A percentile compares a stretch with the other conserved stretches of the same genome.
Evolutionary conservation across 1,284 basidiomycete species (phyloP).

Genomic region (Sporisorium graminicola): DNA sequence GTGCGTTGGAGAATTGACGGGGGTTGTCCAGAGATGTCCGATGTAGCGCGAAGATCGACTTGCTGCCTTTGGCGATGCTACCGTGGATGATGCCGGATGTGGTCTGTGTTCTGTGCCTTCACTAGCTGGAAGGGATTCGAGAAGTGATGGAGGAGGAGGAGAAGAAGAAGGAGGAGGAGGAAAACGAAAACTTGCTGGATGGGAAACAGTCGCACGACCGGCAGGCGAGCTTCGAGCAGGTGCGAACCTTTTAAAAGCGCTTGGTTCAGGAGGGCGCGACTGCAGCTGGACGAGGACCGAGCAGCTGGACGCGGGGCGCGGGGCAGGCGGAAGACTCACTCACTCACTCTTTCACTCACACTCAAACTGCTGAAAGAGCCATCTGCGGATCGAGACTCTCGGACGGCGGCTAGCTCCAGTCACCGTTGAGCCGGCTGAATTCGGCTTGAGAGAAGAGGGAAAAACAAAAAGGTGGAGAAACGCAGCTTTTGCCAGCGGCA

Average conservation of each 20-base stretch:
- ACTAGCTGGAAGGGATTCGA: too few species aligned
- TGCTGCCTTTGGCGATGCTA: not conserved
- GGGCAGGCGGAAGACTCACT: not conserved
- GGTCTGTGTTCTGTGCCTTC: too few species aligned
- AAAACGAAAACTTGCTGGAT: not conserved
- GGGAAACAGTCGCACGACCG: constrained; percentile 9
- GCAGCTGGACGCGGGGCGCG: constrained; percentile 7
- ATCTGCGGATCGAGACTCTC: constrained; percentile 1
- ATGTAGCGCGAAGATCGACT: not conserved
- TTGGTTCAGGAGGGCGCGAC: not conserved
- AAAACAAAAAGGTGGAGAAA: constrained; percentile 19
- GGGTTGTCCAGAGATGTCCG: not conserved
- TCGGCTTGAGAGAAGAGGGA: constrained; percentile 22
- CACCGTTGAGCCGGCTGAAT: constrained; percentile 38
- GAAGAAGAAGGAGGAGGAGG: not conserved
- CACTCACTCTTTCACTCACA: too few species aligned
- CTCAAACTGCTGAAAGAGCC: not conserved
- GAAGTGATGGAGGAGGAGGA: not conserved
- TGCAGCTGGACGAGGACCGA: constrained; percentile 8
- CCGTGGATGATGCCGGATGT: not conserved
- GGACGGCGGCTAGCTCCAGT: constrained; percentile 28
- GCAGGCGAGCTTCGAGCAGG: not conserved
- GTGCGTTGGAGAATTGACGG: not conserved
- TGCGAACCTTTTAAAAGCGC: not conserved
- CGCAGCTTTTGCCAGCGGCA: constrained; percentile 11